These are phyloP conservation scores for Ilex paraguariensis DNA, from an alignment of 305 asterid species.

Conservation along the genomic window DNA sequence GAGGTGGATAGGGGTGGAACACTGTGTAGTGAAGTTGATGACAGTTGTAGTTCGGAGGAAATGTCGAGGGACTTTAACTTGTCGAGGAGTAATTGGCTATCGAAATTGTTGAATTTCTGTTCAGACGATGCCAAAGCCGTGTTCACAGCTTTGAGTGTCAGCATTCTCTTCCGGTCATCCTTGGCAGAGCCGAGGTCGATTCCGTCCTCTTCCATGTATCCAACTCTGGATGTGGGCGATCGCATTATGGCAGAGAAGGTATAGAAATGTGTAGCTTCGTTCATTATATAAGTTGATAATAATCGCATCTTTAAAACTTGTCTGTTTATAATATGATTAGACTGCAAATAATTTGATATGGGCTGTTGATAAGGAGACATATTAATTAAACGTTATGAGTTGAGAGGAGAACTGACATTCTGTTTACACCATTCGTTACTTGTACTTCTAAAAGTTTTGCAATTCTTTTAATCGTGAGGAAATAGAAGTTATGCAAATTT, in stretches of 20 bases:
- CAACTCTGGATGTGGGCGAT: slow-evolving; percentile 88
- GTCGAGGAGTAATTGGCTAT: slow-evolving; percentile 47
- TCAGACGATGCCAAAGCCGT: slow-evolving; percentile 89
- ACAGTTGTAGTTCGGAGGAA: slow-evolving; percentile 22
- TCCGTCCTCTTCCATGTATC: slow-evolving; percentile 84
- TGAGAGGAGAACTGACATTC: background rate
- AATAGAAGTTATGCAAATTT: too few relatives aligned
- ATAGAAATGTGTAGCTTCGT: slow-evolving; percentile 1
- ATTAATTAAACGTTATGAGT: too few relatives aligned
- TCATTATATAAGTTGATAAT: too few relatives aligned
- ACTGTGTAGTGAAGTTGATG: background rate
- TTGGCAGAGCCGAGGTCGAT: slow-evolving; percentile 93
- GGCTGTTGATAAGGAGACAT: background rate
- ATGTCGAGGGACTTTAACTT: slow-evolving; percentile 31
- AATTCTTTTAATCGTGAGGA: too few relatives aligned
- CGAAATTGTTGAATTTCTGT: slow-evolving; percentile 46
- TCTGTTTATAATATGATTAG: too few relatives aligned
- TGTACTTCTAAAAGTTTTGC: too few relatives aligned
- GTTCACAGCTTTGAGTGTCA: slow-evolving; percentile 80
- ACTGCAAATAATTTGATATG: too few relatives aligned
- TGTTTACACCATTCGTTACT: too few relatives aligned
- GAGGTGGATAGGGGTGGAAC: slow-evolving; percentile 63
- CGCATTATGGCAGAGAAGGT: slow-evolving; percentile 91
- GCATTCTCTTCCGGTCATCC: slow-evolving; percentile 70
- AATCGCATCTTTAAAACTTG: background rate